Conservation (phyloP, 305 asterid species). For the Ilex paraguariensis region DNA sequence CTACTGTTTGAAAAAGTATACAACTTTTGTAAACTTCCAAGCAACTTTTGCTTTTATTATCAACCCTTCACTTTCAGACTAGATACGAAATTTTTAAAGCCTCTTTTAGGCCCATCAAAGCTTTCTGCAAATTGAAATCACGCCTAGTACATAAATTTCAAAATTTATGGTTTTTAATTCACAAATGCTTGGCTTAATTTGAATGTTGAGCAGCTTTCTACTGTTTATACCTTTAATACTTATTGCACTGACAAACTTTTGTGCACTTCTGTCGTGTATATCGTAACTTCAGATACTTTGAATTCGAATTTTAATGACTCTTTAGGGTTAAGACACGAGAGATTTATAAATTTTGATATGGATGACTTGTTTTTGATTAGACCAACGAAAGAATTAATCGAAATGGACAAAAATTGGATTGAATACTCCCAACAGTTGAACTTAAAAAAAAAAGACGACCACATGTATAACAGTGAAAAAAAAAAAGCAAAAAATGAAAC, state of each 20-base stretch:
- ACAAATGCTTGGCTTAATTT: slow-evolving; percentile 8
- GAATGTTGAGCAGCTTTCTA: slow-evolving; percentile 19
- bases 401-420: too few relatives aligned
- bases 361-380: too few relatives aligned
- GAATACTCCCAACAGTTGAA: too few relatives aligned
- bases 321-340: too few relatives aligned
- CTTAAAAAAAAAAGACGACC: too few relatives aligned
- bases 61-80: slow-evolving; percentile 13
- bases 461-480: too few relatives aligned
- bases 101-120: slow-evolving; percentile 3
- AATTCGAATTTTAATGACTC: too few relatives aligned
- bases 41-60: slow-evolving; percentile 19
- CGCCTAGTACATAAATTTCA: background rate
- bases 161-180: background rate
- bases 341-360: too few relatives aligned
- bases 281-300: too few relatives aligned
- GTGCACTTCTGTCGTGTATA: too few relatives aligned
- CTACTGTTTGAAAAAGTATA: slow-evolving; percentile 5
- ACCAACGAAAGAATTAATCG: too few relatives aligned
- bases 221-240: slow-evolving; percentile 3
- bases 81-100: slow-evolving; percentile 22
- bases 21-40: slow-evolving; percentile 2
- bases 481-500: background rate
- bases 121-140: background rate
- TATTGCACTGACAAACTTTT: background rate